Conservation (phyloP, 768 basidiomycete genomes). For the Clathrus columnatus region DNA sequence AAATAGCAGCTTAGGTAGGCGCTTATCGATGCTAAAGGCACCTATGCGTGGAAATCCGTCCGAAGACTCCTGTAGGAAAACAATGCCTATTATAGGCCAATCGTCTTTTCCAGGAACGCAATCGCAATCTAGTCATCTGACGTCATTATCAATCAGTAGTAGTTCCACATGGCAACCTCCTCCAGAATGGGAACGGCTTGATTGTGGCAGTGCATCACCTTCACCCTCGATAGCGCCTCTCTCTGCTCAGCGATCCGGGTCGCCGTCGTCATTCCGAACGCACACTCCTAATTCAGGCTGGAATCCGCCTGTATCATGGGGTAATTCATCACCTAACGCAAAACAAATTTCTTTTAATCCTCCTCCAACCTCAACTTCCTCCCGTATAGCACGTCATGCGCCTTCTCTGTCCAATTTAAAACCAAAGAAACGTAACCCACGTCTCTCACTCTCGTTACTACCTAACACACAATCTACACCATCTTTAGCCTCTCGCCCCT, state of each 20-base stretch:
- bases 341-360: no score
- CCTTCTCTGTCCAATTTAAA: not conserved
- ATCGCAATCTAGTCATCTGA: not conserved
- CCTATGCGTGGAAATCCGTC: not conserved
- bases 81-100: not conserved
- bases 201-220: not conserved
- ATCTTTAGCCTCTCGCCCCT: not conserved
- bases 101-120: not conserved
- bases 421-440: not conserved
- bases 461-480: not conserved
- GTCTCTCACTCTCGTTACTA: not conserved
- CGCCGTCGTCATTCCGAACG: not conserved
- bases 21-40: not conserved
- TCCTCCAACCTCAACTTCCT: not conserved
- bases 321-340: no score
- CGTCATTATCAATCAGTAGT: not conserved
- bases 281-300: not conserved
- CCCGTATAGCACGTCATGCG: not conserved
- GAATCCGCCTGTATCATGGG: not conserved
- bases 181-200: not conserved
- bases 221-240: not conserved
- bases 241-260: not conserved
- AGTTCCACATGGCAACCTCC: conserved; percentile 3
- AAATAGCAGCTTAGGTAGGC: not conserved
- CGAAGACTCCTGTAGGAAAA: not conserved